Base-by-base conservation (phyloP, 2,329 filamentous ascomycete genomes). In the Zopfia rhizophila region DNA sequence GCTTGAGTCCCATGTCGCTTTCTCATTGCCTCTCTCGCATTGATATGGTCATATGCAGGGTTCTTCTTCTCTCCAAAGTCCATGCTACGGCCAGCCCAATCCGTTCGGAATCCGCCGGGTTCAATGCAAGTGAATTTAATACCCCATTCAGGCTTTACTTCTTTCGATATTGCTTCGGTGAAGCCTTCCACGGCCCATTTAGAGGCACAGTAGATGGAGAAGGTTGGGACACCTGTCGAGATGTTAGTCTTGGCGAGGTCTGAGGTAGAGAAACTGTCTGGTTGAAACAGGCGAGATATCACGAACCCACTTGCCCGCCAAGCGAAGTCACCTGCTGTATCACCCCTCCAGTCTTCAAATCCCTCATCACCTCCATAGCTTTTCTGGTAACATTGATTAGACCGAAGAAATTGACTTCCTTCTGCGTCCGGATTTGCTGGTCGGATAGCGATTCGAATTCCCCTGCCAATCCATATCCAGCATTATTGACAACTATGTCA, bases 381-480 rank as follows among this genome's bases (percentile, higher is more conserved):
- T 67, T 71, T 31, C 73, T 68, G 4, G 81, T 84, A 1, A 84
- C 77, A 31, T 80, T 73, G 4, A 85, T 61, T 1, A 83, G 65
- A 3, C 83, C 83, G 44, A 82, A 83, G 58, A 85, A 80, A 56
- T 86, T 86, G 48, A 82, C 76, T 37, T 86, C 80, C 65, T 86
- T 77, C 56, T 85, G 78, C 2, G 63, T 74, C 2, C 77, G 72
- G 29, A 81, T 77, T 21, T 82, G 74, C 2, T 72, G 60, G 1
- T 82, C 73, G 1, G 70, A 69, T 3, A 80, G 62, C 5, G 78
- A 77, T 56, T 86, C 83, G 35, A 84, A 77, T 1, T 78, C 75
- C 10, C 78, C 80, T 5, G 68, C 60, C 1, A 82, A 67, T n/a
- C 80, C 79, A 47, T 83, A 85, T 2, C 82, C 84, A 3, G 82